These are phyloP conservation scores for Myxozyma mucilagina DNA, from an alignment of 805 yeast genomes.

Conservation along the genomic window DNA sequence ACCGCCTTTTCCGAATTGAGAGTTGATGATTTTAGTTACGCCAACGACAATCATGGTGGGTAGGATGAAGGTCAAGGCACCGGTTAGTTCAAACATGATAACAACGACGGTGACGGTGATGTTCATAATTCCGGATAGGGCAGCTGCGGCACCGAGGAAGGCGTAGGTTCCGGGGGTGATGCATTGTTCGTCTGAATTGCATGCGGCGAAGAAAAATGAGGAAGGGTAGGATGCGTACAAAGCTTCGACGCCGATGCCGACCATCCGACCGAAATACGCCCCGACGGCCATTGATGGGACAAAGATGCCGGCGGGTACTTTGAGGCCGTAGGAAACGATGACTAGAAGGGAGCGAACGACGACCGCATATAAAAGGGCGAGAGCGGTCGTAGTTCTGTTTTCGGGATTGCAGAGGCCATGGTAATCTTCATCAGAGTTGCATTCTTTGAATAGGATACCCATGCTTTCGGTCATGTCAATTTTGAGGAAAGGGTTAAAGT, in stretches of 20 bases:
- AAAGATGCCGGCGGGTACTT: constrained; percentile 94
- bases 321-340: constrained; percentile 84
- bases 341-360: constrained; percentile 68
- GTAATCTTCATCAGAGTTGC: constrained; percentile 49
- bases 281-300: constrained; percentile 98
- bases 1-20: constrained; percentile 76
- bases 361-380: constrained; percentile 69
- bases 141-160: constrained; percentile 93
- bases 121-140: constrained; percentile 91
- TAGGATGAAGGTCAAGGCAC: constrained; percentile 84
- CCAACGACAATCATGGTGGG: constrained; percentile 98
- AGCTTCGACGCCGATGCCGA: constrained; percentile 70
- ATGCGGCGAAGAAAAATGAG: constrained; percentile 42
- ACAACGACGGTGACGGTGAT: constrained; percentile 90
- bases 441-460: constrained; percentile 86
- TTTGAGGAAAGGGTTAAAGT: constrained; percentile 76
- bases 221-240: constrained; percentile 46
- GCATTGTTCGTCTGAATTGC: constrained; percentile 52
- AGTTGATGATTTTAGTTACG: constrained; percentile 76
- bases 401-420: constrained; percentile 32
- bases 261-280: constrained; percentile 86
- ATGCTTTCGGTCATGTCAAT: constrained; percentile 95
- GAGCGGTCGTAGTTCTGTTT: constrained; percentile 41
- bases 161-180: constrained; percentile 95
- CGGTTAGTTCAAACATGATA: constrained; percentile 94